These are phyloP conservation scores for Tylopilus balloui DNA, from an alignment of 768 basidiomycete species.

Conservation along the genomic window DNA sequence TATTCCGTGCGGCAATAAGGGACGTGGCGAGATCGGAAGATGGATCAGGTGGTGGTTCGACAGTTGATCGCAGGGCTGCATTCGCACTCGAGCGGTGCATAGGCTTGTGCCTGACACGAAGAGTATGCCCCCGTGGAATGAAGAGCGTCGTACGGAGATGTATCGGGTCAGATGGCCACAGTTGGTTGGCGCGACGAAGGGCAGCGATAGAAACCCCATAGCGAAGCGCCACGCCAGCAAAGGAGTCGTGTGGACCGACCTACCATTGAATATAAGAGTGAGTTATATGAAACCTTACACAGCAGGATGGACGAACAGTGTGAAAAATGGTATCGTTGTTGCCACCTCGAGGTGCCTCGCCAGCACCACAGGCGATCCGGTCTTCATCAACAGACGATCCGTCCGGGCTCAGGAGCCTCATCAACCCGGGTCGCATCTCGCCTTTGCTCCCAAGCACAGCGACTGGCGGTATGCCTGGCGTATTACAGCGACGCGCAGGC, in stretches of 20 bases:
- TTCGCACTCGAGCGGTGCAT: background rate
- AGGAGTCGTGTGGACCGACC: constrained; percentile 72
- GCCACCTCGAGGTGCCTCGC: background rate
- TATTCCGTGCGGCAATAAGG: constrained; percentile 18
- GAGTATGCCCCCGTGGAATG: constrained; percentile 47
- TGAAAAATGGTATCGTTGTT: constrained; percentile 11
- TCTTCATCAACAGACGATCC: background rate
- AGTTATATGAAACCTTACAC: background rate
- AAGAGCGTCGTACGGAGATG: constrained; percentile 80
- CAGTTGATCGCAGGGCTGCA: background rate
- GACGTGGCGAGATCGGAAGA: constrained; percentile 13
- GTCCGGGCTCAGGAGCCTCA: background rate
- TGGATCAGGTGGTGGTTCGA: background rate
- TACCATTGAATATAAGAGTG: constrained; percentile 24
- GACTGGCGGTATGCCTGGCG: background rate
- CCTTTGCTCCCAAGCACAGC: background rate
- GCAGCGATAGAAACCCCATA: constrained; percentile 84
- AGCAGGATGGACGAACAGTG: constrained; percentile 12
- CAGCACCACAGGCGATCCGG: background rate
- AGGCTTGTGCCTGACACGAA: constrained; percentile 4
- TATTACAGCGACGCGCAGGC: background rate
- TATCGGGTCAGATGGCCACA: constrained; percentile 92
- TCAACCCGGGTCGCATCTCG: constrained; percentile 6
- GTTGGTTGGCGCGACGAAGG: constrained; percentile 81
- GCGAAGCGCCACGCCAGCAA: constrained; percentile 83